Percentiles rank a stretch among this genome's conserved stretches.
These are phyloP conservation scores for Aspergillus sp. DNA, from an alignment of 2,329 filamentous ascomycete genomes.

Conservation along the genomic window DNA sequence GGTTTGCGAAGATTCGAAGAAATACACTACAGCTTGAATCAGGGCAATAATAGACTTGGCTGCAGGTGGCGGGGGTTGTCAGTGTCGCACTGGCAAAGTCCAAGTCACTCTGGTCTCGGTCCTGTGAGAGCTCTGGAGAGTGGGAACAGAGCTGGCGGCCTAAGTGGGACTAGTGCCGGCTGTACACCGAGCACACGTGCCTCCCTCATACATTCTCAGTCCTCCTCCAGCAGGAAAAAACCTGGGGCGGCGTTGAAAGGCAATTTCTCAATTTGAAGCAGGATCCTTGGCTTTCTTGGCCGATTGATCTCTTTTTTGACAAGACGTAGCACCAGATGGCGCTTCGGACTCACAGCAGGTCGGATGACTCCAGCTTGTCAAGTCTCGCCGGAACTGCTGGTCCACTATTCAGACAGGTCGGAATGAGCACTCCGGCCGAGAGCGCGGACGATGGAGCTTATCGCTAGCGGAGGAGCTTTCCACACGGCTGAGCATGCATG, in stretches of 20 bases:
- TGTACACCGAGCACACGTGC: conserved; percentile 4
- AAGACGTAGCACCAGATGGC: neutral
- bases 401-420: no score
- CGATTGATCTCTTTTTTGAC: neutral
- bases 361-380: no score
- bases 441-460: neutral
- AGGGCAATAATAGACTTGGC: neutral
- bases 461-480: neutral
- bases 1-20: neutral
- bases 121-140: neutral
- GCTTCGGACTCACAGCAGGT: neutral
- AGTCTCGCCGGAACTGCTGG: no score
- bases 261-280: neutral
- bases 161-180: conserved; percentile 2
- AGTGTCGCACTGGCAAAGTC: neutral
- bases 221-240: neutral
- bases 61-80: conserved; percentile 2
- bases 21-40: neutral
- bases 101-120: neutral
- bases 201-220: neutral
- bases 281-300: neutral
- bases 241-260: neutral
- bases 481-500: neutral
- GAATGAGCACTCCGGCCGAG: neutral
- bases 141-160: conserved; percentile 1